phyloP scores from a whole-genome alignment of 2,329 filamentous ascomycete species.

The Fusarium fracticaudum region DNA sequence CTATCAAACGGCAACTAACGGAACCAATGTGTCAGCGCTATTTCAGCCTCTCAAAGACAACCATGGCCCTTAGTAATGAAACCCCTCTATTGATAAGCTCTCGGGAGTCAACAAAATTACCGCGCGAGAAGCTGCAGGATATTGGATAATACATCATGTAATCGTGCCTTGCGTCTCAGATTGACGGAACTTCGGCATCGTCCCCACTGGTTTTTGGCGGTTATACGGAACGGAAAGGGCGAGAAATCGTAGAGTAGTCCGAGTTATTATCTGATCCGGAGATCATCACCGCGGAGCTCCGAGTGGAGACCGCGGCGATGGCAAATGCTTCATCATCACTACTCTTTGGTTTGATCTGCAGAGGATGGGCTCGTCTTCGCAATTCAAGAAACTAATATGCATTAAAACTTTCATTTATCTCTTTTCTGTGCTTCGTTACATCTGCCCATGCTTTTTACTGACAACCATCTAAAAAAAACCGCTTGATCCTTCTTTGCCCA shows the following conservation, averaged over 20 bases:
- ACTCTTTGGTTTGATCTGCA: neutral
- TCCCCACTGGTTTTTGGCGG: neutral
- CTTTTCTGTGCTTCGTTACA: constrained; percentile 44
- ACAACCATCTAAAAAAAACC: constrained; percentile 43
- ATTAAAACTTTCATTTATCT: constrained; percentile 43
- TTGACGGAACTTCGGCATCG: constrained; percentile 35
- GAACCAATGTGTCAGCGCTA: neutral
- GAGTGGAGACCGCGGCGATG: neutral
- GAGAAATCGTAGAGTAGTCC: neutral
- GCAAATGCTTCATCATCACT: neutral
- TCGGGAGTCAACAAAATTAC: neutral
- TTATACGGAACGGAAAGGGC: neutral
- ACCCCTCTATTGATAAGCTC: constrained; percentile 25
- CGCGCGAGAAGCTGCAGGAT: neutral
- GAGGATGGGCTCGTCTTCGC: neutral
- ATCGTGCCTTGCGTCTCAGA: constrained; percentile 10
- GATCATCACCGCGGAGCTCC: neutral
- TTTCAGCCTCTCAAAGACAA: constrained; percentile 1
- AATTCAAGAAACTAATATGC: neutral
- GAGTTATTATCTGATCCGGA: neutral
- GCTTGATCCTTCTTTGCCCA: constrained; percentile 39
- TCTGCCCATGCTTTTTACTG: constrained; percentile 43
- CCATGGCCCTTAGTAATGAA: constrained; percentile 16
- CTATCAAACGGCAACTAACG: neutral
- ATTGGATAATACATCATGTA: constrained; percentile 21